Percentiles rank a stretch among this genome's conserved stretches.
Conservation (phyloP, 1,139 yeast genomes). For the Geotrichum histeridarum region DNA sequence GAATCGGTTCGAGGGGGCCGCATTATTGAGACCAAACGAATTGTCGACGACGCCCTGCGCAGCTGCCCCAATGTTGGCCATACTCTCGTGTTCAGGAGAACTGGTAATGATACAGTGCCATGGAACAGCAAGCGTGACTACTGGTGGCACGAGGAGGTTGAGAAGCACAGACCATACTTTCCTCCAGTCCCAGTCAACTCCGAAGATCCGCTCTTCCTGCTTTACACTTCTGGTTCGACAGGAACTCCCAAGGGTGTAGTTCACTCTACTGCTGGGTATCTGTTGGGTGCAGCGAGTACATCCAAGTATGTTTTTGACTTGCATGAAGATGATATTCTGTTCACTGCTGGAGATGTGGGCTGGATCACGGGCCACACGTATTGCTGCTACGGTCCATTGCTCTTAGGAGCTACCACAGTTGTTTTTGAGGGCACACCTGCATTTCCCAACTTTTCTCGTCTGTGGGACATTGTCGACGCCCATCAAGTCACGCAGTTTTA, state of each 20-base stretch:
- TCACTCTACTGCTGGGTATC: slow-evolving; percentile 75
- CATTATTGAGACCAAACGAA: slow-evolving; percentile 74
- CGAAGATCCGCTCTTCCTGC: slow-evolving; percentile 60
- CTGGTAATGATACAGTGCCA: slow-evolving; percentile 63
- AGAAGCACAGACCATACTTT: slow-evolving; percentile 58
- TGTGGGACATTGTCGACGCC: slow-evolving; percentile 77
- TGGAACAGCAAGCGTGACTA: slow-evolving; percentile 59
- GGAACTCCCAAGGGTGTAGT: slow-evolving; percentile 60
- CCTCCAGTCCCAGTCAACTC: slow-evolving; percentile 56
- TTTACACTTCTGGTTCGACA: slow-evolving; percentile 43
- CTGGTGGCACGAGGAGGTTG: slow-evolving; percentile 77
- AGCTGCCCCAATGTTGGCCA: slow-evolving; percentile 63
- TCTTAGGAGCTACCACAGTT: slow-evolving; percentile 73
- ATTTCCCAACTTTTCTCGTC: slow-evolving; percentile 71
- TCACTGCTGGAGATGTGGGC: slow-evolving; percentile 85
- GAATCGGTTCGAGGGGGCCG: slow-evolving; percentile 81
- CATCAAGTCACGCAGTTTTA: slow-evolving; percentile 77
- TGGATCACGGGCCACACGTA: slow-evolving; percentile 89
- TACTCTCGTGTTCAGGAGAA: slow-evolving; percentile 68
- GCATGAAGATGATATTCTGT: slow-evolving; percentile 63
- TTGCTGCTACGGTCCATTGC: slow-evolving; percentile 74
- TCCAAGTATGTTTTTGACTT: slow-evolving; percentile 74
- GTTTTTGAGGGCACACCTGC: slow-evolving; percentile 87
- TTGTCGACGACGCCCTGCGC: slow-evolving; percentile 74
- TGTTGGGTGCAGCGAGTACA: slow-evolving; percentile 63